phyloP scores from a whole-genome alignment of 2,329 filamentous ascomycete genomes.

The Ceratocystis cacaofunesta region DNA sequence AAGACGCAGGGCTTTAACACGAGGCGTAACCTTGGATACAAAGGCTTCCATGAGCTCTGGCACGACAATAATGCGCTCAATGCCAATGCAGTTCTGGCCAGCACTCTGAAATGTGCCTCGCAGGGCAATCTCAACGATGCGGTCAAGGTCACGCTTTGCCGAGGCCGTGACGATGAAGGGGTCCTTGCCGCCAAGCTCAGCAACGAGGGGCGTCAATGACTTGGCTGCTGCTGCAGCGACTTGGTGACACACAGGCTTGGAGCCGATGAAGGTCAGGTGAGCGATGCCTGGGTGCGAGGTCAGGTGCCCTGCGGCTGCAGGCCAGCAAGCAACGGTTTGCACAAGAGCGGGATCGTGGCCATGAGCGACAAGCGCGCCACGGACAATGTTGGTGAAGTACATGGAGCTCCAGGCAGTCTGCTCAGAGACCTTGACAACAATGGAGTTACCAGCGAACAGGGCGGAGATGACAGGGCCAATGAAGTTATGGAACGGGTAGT shows the following conservation, averaged over 20 bases:
- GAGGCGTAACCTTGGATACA: conserved; percentile 53
- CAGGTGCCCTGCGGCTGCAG: conserved; percentile 61
- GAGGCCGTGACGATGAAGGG: conserved; percentile 82
- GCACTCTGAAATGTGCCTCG: conserved; percentile 88
- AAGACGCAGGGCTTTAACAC: conserved; percentile 58
- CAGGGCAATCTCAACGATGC: conserved; percentile 70
- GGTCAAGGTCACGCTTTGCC: conserved; percentile 45
- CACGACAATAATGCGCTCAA: conserved; percentile 78
- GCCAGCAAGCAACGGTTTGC: conserved; percentile 79
- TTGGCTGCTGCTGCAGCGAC: conserved; percentile 79
- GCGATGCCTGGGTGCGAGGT: conserved; percentile 72
- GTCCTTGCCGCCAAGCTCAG: conserved; percentile 92
- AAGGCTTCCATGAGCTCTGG: conserved; percentile 63
- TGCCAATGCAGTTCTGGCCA: conserved; percentile 95
- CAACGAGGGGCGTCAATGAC: conserved; percentile 70
- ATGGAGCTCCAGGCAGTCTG: conserved; percentile 83
- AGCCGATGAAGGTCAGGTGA: conserved; percentile 94
- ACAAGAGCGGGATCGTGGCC: conserved; percentile 70
- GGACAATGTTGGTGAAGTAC: conserved; percentile 69
- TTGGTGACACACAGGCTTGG: conserved; percentile 67
- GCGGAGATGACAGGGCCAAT: conserved; percentile 81
- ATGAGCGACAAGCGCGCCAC: conserved; percentile 64
- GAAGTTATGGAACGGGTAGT: conserved; percentile 92
- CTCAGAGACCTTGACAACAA: conserved; percentile 89
- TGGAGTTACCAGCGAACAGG: conserved; percentile 79